Evolutionary conservation across 148 eudicot species (phyloP).

Genomic region (Arctostaphylos glauca): DNA sequence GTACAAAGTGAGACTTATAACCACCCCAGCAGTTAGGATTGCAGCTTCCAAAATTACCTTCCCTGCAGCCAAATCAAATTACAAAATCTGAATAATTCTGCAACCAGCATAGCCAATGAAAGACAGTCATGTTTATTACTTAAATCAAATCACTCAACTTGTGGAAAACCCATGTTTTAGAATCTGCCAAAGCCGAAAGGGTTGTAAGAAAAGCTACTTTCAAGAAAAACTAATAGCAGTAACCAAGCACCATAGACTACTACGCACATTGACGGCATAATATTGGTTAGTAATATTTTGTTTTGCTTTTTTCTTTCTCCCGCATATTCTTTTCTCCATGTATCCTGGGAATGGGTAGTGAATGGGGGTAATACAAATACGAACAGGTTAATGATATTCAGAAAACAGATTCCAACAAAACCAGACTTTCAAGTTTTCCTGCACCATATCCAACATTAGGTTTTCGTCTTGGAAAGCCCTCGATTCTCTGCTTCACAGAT

Average conservation of each 20-base stretch:
- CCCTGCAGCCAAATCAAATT: constrained; percentile 35
- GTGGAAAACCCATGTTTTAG: neutral
- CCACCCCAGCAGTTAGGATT: constrained; percentile 60
- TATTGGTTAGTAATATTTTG: too few relatives aligned
- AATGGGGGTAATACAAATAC: neutral
- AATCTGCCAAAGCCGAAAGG: neutral
- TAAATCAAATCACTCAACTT: neutral
- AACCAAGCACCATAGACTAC: neutral
- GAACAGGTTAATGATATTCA: neutral
- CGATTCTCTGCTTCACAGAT: neutral
- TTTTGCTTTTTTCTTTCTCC: too few relatives aligned
- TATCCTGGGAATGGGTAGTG: too few relatives aligned
- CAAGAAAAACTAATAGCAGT: neutral
- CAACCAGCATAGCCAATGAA: neutral
- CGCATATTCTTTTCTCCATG: too few relatives aligned
- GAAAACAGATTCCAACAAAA: neutral
- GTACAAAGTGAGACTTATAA: constrained; percentile 60
- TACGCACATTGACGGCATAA: too few relatives aligned
- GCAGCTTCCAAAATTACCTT: constrained; percentile 61
- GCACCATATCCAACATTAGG: neutral
- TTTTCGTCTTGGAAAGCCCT: neutral
- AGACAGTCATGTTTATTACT: neutral
- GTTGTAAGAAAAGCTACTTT: neutral
- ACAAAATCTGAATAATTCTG: neutral
- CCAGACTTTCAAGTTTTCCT: neutral